Evolutionary conservation across 768 basidiomycete species (phyloP), one percentile per base, ranked within the genome.

Genomic region (Macrolepiota fuliginosa): DNA sequence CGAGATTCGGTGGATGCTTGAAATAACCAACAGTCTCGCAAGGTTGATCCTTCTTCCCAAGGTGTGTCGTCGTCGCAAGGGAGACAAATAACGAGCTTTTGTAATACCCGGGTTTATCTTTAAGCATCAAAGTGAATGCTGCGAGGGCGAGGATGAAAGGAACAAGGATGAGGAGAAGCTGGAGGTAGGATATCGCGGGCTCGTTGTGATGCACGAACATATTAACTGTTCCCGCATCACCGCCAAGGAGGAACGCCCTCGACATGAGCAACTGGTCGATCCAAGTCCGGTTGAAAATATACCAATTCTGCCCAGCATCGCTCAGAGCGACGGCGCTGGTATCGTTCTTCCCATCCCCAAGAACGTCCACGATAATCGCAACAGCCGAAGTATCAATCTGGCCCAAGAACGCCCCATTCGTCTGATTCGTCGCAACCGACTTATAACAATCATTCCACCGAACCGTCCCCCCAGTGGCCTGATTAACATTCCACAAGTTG

Each of bases 301-400:
- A 63, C 68, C 67, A 69, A 9, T 59, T 54, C 15, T 52, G 5
- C 13, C 68, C 67, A 3, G 49, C 57, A n/a, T 61, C 52, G 36
- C 67, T 61, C 4, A 69, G 42, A 19, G 63, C 62, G 19, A 32
- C 35, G 6, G 50, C 62, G 39, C 56, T 63, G 17, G 40, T 67
- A 19, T 53, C 49, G 15, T 54, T 54, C 22, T 57, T 67, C 25
- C 66, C 65, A 36, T 67, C 68, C 7, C 67, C 68, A 7, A 69
- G 47, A 32, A 66, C 52, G 29, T 64, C 60, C 4, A 13, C 62
- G 32, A 66, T 39, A 19, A 67, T 63, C 22, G 62, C 32, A 19
- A 66, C 55, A 19, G 66, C 50, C 15, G 68, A 67, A 0, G 63
- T 60, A 54, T 69, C 67, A 7, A 68, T 13, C 39, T 62, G 65